Evolutionary conservation across 257 asterid genomes (phyloP).

Genomic region (Ajuga chamaepitys): DNA sequence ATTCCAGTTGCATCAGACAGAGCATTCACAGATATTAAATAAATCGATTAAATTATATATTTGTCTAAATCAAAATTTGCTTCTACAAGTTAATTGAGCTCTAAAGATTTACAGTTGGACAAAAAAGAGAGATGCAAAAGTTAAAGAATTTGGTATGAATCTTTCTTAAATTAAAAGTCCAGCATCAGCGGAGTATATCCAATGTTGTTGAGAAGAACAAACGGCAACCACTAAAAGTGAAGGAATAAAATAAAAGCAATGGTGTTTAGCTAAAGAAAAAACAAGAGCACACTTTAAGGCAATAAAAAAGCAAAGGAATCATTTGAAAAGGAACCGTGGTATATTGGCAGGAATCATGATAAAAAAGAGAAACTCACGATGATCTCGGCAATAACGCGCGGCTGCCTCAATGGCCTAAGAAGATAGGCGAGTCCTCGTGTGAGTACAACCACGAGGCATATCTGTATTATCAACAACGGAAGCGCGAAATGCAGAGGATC

Average conservation of each 20-base stretch:
- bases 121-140: constrained; percentile 1
- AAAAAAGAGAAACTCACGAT: constrained; percentile 21
- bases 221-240: not conserved
- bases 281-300: not conserved
- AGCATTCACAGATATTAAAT: not conserved
- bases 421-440: constrained; percentile 28
- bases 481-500: constrained; percentile 39
- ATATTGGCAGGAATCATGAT: not conserved
- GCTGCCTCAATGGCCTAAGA: constrained; percentile 42
- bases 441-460: constrained; percentile 30
- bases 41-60: not conserved
- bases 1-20: not conserved
- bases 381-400: constrained; percentile 47
- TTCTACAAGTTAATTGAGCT: not conserved
- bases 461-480: constrained; percentile 34
- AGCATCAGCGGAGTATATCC: not conserved
- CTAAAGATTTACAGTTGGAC: not conserved
- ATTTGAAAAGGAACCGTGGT: not conserved
- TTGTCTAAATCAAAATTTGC: not conserved
- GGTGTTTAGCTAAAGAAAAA: constrained; percentile 6
- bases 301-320: not conserved
- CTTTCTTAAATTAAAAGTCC: not conserved
- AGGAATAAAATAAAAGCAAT: not conserved
- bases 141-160: not conserved
- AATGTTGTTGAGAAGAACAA: not conserved